Conservation (phyloP, 306 rosid species). For the Malus sieversii region DNA sequence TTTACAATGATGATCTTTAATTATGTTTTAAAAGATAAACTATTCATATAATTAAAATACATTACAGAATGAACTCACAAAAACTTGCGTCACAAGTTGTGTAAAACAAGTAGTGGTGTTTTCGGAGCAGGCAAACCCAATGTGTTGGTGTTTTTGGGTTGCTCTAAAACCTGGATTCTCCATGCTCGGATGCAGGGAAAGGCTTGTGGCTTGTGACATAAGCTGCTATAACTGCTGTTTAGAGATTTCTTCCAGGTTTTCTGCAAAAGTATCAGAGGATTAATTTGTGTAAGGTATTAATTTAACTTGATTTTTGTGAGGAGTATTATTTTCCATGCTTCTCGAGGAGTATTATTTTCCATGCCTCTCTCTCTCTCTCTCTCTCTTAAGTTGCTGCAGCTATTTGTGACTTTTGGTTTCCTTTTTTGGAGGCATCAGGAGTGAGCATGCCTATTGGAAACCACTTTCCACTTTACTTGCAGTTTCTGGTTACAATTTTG, state of each 20-base stretch:
- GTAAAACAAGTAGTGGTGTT: too few relatives aligned
- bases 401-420: constrained; percentile 6
- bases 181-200: background rate
- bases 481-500: too few relatives aligned
- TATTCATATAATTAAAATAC: too few relatives aligned
- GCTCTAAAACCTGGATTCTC: background rate
- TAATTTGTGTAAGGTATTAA: background rate
- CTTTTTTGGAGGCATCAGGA: background rate
- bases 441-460: background rate
- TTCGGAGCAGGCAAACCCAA: background rate
- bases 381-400: background rate
- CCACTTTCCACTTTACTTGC: background rate
- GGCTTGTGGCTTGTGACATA: background rate
- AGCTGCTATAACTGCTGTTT: background rate
- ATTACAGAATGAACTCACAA: too few relatives aligned
- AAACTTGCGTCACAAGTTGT: too few relatives aligned
- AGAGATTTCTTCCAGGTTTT: background rate
- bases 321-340: background rate
- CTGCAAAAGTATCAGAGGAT: background rate
- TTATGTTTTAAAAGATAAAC: too few relatives aligned
- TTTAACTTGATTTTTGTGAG: background rate
- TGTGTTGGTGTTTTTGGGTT: background rate
- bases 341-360: background rate
- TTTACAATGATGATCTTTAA: too few relatives aligned
- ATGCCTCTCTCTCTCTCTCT: background rate